Evolutionary conservation across 1,284 basidiomycete species (phyloP), one percentile per base, ranked within the genome.

Genomic region (Sphagnurus paluster): DNA sequence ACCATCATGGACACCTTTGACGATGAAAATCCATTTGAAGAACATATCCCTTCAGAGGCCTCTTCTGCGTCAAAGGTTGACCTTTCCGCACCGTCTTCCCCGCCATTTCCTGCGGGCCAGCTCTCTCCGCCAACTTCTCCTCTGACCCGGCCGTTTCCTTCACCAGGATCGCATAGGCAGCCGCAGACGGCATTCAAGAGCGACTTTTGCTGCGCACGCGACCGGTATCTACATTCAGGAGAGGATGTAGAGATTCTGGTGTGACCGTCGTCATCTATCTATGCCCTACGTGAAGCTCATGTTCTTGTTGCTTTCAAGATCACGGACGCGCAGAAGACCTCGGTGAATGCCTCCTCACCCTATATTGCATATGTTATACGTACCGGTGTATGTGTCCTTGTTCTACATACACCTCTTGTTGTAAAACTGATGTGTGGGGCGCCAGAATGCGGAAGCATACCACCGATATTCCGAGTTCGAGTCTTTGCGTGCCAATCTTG

Each of bases 381-480:
- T 46, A 87, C 93, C 39, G 94, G 93, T 54, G 95, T 97, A 66
- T 64, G 89, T 72, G 5, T 19, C 38, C 1, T 46, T 38, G 48
- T 43, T 55, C 24, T 23, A 20, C 13, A 13, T 50, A 25, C 21
- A 36, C 48, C n/a, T n/a, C n/a, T n/a, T n/a, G n/a, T n/a, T n/a
- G 42, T 43, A 21, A 23, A 38, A 41, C 32, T 55, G 34, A 36
- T 42, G 2, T 52, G 41, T 19, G 16, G 36, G 40, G n/a, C 19
- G 25, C 37, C 64, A 96, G 93, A 81, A 77, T 54, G 77, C 84
- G n/a, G 87, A 92, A 59, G 84, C 92, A 4, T 82, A 86, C 37
- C 90, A 98, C 57, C 82, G 97, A 29, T 99, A 99, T 68, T 98
- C 96, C 4, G 93, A 98, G 63, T 99, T 99, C 65, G 93, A 98